These are phyloP conservation scores for Nissolia schottii DNA, from an alignment of 306 rosid genomes.

Conservation along the genomic window DNA sequence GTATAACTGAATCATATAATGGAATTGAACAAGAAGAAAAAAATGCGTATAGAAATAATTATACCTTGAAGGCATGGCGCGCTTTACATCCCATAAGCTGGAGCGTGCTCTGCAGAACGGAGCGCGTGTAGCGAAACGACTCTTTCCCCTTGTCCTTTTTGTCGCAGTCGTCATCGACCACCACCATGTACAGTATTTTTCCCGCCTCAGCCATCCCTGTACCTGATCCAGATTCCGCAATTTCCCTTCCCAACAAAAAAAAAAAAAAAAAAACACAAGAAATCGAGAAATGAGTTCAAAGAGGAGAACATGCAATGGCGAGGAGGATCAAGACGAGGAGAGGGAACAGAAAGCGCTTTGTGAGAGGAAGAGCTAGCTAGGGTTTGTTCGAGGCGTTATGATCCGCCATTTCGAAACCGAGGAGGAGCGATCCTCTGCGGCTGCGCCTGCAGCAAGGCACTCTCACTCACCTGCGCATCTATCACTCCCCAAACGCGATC, in stretches of 20 bases:
- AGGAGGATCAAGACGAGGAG: not conserved
- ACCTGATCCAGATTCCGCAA: not conserved
- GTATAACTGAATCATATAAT: too few relatives aligned
- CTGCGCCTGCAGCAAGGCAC: conserved; percentile 3
- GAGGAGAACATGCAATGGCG: not conserved
- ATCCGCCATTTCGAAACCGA: conserved; percentile 10
- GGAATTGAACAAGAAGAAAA: not conserved
- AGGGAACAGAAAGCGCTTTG: not conserved
- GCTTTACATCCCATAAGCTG: conserved; percentile 97
- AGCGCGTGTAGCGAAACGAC: conserved; percentile 46
- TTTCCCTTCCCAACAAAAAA: not conserved
- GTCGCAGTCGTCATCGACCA: conserved; percentile 62
- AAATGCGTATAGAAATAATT: not conserved
- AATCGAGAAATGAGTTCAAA: not conserved
- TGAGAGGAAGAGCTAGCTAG: not conserved
- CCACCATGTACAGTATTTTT: conserved; percentile 17
- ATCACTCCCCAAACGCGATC: not conserved
- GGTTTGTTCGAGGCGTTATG: conserved; percentile 10
- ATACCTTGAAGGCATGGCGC: conserved; percentile 89
- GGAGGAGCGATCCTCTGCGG: not conserved
- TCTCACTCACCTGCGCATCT: not conserved
- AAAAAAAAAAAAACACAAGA: not conserved
- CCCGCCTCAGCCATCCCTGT: conserved; percentile 27
- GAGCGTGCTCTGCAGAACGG: conserved; percentile 75
- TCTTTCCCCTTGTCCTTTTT: conserved; percentile 39